phyloP scores from a whole-genome alignment of 2,329 filamentous ascomycete species.

The Colletotrichum musae region DNA sequence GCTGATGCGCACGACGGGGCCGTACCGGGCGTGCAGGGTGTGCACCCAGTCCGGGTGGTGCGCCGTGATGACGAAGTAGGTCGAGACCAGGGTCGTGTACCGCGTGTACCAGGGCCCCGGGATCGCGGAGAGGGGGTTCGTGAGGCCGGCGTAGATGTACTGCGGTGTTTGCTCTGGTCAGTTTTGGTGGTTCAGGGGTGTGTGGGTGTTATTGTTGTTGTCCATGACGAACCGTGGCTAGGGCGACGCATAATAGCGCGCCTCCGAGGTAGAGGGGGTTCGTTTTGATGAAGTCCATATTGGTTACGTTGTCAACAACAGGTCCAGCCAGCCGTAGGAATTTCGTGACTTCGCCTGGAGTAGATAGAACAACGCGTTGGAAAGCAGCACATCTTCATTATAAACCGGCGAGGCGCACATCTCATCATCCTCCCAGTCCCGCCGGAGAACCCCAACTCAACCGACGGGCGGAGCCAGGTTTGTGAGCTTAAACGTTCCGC shows the following conservation, averaged over 20 bases:
- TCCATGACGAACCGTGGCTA: conserved; percentile 12
- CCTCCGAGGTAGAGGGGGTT: conserved; percentile 20
- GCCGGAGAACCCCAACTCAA: conserved; percentile 19
- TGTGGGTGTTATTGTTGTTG: background rate
- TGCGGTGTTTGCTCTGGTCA: background rate
- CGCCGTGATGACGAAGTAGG: conserved; percentile 7
- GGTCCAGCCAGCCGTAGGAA: background rate
- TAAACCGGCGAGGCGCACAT: background rate
- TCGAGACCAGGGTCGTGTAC: conserved; percentile 25
- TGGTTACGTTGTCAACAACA: background rate
- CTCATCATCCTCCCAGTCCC: background rate
- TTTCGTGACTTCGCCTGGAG: too few relatives aligned
- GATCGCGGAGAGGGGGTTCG: conserved; percentile 23
- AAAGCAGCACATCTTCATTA: background rate
- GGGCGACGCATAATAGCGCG: conserved; percentile 6
- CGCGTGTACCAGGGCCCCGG: conserved; percentile 36
- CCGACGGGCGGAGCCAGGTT: background rate
- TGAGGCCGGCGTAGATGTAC: conserved; percentile 27
- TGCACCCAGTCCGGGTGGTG: conserved; percentile 33
- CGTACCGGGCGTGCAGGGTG: conserved; percentile 29
- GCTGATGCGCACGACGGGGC: conserved; percentile 30
- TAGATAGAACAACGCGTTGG: too few relatives aligned
- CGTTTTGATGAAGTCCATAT: conserved; percentile 24
- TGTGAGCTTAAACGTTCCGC: background rate
- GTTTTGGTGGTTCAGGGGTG: background rate